Conservation (phyloP, 169 alveolate genomes). For the Cryptosporidium bovis region DNA sequence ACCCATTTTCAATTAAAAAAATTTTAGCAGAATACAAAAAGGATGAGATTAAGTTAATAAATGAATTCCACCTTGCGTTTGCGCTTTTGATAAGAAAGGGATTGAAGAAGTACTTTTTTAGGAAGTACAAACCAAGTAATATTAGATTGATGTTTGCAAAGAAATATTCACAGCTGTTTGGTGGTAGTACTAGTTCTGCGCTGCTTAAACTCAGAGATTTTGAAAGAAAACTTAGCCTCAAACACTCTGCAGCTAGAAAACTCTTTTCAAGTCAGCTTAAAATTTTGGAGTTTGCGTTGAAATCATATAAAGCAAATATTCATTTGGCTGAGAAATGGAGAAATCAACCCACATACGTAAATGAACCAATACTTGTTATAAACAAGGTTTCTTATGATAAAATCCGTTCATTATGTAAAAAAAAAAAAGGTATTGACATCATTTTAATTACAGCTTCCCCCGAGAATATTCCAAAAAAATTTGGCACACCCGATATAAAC, state of each 20-base stretch:
- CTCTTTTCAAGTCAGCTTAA: constrained; percentile 18
- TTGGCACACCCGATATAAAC: constrained; percentile 24
- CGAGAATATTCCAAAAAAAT: constrained; percentile 23
- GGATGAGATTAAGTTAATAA: constrained; percentile 7
- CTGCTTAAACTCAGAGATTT: constrained; percentile 38
- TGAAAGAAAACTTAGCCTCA: constrained; percentile 38
- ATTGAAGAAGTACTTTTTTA: constrained; percentile 5
- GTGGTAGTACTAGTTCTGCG: constrained; percentile 45
- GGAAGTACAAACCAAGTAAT: constrained; percentile 37
- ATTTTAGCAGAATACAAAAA: neutral
- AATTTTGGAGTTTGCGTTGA: constrained; percentile 5
- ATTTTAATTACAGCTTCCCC: constrained; percentile 58
- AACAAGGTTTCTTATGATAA: constrained; percentile 5
- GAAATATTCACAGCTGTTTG: constrained; percentile 17
- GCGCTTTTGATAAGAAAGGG: constrained; percentile 7
- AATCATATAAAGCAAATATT: constrained; percentile 19
- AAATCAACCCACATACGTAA: constrained; percentile 56
- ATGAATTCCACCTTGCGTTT: constrained; percentile 22
- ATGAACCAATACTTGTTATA: constrained; percentile 32
- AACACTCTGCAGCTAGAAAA: constrained; percentile 48
- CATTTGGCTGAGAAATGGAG: constrained; percentile 45
- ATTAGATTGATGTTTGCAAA: constrained; percentile 46
- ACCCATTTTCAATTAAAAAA: constrained; percentile 8
- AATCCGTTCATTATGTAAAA: constrained; percentile 7
- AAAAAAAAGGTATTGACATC: constrained; percentile 8